Conservation (phyloP, 2,329 filamentous ascomycete species). For the Septoria linicola region DNA sequence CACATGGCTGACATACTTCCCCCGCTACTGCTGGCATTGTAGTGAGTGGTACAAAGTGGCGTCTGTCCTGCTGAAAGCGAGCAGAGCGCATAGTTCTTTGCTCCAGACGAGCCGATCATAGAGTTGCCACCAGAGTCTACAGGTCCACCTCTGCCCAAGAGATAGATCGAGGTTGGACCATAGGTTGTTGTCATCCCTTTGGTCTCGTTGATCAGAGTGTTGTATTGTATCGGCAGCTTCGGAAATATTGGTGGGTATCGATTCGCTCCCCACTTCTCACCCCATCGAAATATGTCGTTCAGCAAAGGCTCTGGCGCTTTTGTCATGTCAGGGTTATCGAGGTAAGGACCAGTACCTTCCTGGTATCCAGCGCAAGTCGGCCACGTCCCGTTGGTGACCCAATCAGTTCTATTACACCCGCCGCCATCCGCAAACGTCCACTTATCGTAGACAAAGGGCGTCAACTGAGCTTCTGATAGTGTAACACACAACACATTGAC, state of each 20-base stretch:
- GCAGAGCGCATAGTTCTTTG: conserved; percentile 63
- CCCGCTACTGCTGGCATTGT: conserved; percentile 51
- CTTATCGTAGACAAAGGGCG: conserved; percentile 61
- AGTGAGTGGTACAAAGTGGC: conserved; percentile 63
- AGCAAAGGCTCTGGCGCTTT: conserved; percentile 40
- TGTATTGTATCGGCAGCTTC: conserved; percentile 59
- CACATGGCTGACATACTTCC: conserved; percentile 62
- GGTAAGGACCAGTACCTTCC: conserved; percentile 21
- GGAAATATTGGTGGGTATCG: conserved; percentile 45
- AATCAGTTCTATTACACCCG: conserved; percentile 13
- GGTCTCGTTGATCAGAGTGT: conserved; percentile 63
- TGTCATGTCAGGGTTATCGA: conserved; percentile 16
- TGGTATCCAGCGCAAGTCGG: conserved; percentile 11
- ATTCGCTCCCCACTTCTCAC: conserved; percentile 45
- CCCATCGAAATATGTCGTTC: conserved; percentile 71
- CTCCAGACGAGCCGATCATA: conserved; percentile 5
- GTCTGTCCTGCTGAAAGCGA: conserved; percentile 64
- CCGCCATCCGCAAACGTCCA: conserved; percentile 51
- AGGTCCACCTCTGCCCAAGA: conserved; percentile 56
- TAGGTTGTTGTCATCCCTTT: conserved; percentile 21
- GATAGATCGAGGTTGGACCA: conserved; percentile 60
- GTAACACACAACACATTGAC: conserved; percentile 74
- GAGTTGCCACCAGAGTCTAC: conserved; percentile 6
- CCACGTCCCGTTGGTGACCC: conserved; percentile 15
- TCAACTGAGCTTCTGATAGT: conserved; percentile 58